Conservation (phyloP, 129 eudicot genomes). For the Gnaphalium uliginosum region DNA sequence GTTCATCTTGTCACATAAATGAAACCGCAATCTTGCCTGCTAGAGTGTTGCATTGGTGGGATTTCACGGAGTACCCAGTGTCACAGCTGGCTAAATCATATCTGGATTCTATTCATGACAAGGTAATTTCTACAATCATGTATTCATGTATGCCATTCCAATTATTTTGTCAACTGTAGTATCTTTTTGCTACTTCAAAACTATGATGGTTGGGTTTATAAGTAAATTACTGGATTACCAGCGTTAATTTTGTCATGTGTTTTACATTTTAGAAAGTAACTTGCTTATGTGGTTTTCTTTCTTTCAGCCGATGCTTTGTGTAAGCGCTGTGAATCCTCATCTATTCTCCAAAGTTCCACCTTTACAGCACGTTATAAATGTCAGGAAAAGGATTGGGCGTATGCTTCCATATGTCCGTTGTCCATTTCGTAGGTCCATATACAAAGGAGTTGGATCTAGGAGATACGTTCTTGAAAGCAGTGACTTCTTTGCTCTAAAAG, state of each 20-base stretch:
- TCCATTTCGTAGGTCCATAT: conserved; percentile 79
- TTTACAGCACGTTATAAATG: conserved; percentile 70
- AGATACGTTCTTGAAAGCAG: conserved; percentile 90
- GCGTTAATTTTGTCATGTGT: not conserved
- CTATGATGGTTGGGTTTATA: not conserved
- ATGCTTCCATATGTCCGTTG: conserved; percentile 90
- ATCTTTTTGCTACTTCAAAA: not conserved
- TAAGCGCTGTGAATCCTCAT: conserved; percentile 85
- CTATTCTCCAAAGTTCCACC: conserved; percentile 82
- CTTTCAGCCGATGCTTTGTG: conserved; percentile 98
- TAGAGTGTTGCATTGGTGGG: conserved; percentile 92
- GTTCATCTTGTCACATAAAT: conserved; percentile 80
- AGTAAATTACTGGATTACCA: not conserved
- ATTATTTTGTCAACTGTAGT: not conserved
- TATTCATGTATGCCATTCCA: not conserved
- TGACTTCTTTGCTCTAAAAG: conserved; percentile 88
- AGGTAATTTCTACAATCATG: conserved; percentile 46
- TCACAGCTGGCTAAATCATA: conserved; percentile 89
- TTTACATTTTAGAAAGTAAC: not conserved
- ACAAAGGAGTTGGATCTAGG: conserved; percentile 84
- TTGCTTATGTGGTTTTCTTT: not conserved
- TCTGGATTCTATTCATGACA: conserved; percentile 82
- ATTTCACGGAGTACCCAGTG: conserved; percentile 81
- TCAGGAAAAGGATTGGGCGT: conserved; percentile 69
- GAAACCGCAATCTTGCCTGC: conserved; percentile 91